Evolutionary conservation across 164 flowering plant genomes (phyloP).

Genomic region (Aristolochia fimbriata): DNA sequence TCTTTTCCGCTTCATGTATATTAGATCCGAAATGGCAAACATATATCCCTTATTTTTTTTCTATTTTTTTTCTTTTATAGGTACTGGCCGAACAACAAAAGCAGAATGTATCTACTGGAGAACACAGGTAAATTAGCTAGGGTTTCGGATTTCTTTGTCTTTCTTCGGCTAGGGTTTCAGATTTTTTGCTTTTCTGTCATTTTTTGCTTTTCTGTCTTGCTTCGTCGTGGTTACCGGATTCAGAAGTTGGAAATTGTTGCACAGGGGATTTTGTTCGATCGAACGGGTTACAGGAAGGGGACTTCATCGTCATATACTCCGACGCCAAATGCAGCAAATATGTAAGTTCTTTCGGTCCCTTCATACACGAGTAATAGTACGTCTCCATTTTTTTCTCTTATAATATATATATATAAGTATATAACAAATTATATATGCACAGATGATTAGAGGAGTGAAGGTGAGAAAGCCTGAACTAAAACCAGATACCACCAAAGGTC

Average conservation of each 20-base stretch:
- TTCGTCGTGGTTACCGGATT: too few species aligned
- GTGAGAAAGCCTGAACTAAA: slow-evolving; percentile 51
- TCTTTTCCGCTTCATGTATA: neutral
- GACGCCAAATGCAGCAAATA: slow-evolving; percentile 90
- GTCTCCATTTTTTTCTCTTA: neutral
- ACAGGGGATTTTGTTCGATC: slow-evolving; percentile 92
- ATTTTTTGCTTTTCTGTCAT: too few species aligned
- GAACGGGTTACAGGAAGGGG: slow-evolving; percentile 95
- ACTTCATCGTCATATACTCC: slow-evolving; percentile 91
- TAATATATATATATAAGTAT: neutral
- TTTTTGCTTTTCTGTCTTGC: too few species aligned
- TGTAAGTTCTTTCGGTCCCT: slow-evolving; percentile 23
- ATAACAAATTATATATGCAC: slow-evolving; percentile 2
- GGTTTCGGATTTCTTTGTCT: too few species aligned
- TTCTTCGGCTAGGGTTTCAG: too few species aligned
- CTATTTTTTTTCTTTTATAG: slow-evolving; percentile 22
- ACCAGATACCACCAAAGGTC: slow-evolving; percentile 34
- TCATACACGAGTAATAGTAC: neutral
- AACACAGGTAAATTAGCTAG: slow-evolving; percentile 65
- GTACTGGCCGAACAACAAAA: slow-evolving; percentile 99
- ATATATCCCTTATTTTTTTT: neutral
- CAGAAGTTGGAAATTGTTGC: too few species aligned
- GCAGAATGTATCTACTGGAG: slow-evolving; percentile 98
- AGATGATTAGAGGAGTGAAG: slow-evolving; percentile 90
- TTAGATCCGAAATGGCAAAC: neutral